Base-by-base conservation (phyloP, 2,329 filamentous ascomycete genomes). In the Trichoderma sp. region DNA sequence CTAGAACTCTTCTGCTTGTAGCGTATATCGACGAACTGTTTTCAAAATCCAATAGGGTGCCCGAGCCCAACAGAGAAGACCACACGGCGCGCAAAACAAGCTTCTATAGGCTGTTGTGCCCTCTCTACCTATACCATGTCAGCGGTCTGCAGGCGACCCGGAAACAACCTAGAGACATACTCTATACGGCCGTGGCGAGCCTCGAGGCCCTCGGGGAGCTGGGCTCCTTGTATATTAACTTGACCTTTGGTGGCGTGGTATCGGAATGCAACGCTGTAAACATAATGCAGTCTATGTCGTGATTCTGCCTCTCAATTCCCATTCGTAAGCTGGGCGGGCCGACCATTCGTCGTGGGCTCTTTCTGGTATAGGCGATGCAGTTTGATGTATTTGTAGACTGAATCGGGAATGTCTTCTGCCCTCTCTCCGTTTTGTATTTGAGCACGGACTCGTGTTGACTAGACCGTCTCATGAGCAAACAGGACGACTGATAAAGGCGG, bases 361-460 rank as follows among this genome's bases (percentile, higher is more conserved):
- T 47, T 63, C 44, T 64, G 78, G 71, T 90, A 91, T 12, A 91
- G 77, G 48, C 80, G 79, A 69, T 90, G 82, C 66, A 87, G 78
- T 64, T 87, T 82, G 68, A 91, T 90, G 72, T 91, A 90, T 65
- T 88, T 80, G 63, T 90, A 89, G 47, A 93, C 90, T 1, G 86
- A 85, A 43, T 87, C 83, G 0, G 90, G 90, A 44, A 85, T 72
- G 73, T 92, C 93, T 68, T 89, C 84, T 47, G 93, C 89, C 69
- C 89, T 92, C 86, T 93, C 90, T 68, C 91, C 87, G 72, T 88
- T 85, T 69, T 88, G 84, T 59, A 92, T 76, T 77, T 94, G 93
- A 5, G 93, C 81, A 56, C 92, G 85, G 68, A 96, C 92, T 78
- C 94, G 86, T 9, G 84, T 87, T 65, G 89, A 92, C 72, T 88